These are phyloP conservation scores for Plenodomus lindquistii DNA, from an alignment of 2,329 filamentous ascomycete genomes.

Conservation along the genomic window DNA sequence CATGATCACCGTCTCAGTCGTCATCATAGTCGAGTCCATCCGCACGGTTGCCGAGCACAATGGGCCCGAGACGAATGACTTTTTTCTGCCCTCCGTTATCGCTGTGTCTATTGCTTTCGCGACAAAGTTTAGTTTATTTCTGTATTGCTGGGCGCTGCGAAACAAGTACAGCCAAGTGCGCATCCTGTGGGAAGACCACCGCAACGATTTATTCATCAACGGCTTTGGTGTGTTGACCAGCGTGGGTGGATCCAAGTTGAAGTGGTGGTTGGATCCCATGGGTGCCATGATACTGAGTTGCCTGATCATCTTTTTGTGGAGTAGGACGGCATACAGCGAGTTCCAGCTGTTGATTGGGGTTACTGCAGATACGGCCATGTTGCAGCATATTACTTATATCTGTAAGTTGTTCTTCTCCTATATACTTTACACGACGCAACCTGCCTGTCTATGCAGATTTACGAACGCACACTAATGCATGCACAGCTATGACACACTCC, in stretches of 20 bases:
- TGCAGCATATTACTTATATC: constrained; percentile 95
- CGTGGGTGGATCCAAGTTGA: constrained; percentile 84
- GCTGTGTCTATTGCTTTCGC: constrained; percentile 81
- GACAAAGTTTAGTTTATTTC: constrained; percentile 81
- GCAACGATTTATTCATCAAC: constrained; percentile 97
- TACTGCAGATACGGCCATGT: constrained; percentile 78
- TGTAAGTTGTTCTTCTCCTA: constrained; percentile 56
- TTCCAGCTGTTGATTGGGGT: constrained; percentile 92
- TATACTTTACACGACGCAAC: not conserved
- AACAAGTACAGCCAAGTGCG: constrained; percentile 90
- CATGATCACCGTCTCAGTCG: constrained; percentile 89
- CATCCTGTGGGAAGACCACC: constrained; percentile 95
- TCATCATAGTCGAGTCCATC: constrained; percentile 86
- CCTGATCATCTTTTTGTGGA: constrained; percentile 79
- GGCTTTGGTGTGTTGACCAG: constrained; percentile 89
- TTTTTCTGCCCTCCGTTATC: constrained; percentile 82
- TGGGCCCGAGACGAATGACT: constrained; percentile 59
- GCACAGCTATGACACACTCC: constrained; percentile 79
- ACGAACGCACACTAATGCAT: too few relatives aligned
- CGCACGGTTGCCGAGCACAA: constrained; percentile 64
- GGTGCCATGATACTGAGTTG: constrained; percentile 84
- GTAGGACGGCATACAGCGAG: constrained; percentile 81
- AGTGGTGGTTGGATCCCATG: constrained; percentile 94
- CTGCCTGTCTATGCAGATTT: not conserved
- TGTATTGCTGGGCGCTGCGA: constrained; percentile 90